phyloP scores from a whole-genome alignment of 108 stramenopile genomes.

The Cyclostephanos invisitatus region DNA sequence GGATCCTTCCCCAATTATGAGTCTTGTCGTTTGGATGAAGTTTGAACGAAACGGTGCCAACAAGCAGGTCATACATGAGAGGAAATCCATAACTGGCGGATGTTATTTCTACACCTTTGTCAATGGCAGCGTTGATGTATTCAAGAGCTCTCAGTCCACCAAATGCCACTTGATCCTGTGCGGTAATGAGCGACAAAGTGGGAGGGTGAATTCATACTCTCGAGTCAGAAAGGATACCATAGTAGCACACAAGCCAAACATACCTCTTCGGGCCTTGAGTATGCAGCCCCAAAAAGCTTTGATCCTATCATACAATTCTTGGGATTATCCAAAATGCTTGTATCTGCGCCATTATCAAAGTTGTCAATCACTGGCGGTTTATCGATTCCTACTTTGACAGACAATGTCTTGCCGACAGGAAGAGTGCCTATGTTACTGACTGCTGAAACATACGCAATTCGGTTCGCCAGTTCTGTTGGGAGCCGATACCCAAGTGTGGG shows the following conservation, averaged over 20 bases:
- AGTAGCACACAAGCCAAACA: slow-evolving; percentile 14
- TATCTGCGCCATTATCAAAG: slow-evolving; percentile 83
- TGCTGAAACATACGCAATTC: slow-evolving; percentile 83
- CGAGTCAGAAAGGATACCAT: not conserved
- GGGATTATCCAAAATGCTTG: slow-evolving; percentile 82
- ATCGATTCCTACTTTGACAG: slow-evolving; percentile 77
- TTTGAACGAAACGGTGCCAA: slow-evolving; percentile 89
- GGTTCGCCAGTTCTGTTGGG: slow-evolving; percentile 73
- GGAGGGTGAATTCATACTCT: not conserved
- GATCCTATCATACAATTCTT: slow-evolving; percentile 85
- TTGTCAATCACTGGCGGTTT: slow-evolving; percentile 82
- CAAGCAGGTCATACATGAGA: slow-evolving; percentile 93
- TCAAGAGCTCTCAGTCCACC: slow-evolving; percentile 87
- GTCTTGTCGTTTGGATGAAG: slow-evolving; percentile 92
- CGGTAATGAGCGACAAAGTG: not conserved
- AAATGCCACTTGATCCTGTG: slow-evolving; percentile 80
- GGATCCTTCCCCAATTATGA: slow-evolving; percentile 92
- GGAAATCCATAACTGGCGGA: slow-evolving; percentile 94
- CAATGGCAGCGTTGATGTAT: slow-evolving; percentile 84
- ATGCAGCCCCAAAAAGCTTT: slow-evolving; percentile 90
- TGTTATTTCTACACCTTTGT: slow-evolving; percentile 85
- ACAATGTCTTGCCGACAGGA: slow-evolving; percentile 75
- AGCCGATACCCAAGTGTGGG: slow-evolving; percentile 70
- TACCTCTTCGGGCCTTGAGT: slow-evolving; percentile 83
- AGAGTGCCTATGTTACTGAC: slow-evolving; percentile 80